These are phyloP conservation scores for Plasmodium ovale DNA, from an alignment of 169 alveolate genomes.

Conservation along the genomic window DNA sequence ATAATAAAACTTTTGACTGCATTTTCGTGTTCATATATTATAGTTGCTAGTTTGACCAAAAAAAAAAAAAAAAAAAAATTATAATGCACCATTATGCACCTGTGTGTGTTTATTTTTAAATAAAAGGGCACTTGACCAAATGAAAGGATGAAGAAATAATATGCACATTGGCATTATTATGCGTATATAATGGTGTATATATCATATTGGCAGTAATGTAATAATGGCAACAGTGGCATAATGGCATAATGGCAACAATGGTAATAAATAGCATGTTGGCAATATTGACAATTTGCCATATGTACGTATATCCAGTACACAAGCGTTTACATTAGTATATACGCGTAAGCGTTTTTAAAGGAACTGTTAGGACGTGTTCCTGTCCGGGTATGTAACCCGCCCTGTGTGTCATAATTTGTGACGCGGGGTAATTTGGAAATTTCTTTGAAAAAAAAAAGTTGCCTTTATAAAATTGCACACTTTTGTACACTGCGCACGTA, in stretches of 20 bases:
- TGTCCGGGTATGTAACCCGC: not conserved
- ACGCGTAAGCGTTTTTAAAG: not conserved
- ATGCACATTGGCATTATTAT: slow-evolving; percentile 1
- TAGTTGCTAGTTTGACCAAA: not conserved
- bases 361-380: too few species aligned
- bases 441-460: not conserved
- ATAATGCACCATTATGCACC: slow-evolving; percentile 71
- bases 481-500: slow-evolving; percentile 7
- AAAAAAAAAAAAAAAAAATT: slow-evolving; percentile 17
- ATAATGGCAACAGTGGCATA: too few species aligned
- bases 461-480: slow-evolving; percentile 15
- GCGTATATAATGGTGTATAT: not conserved
- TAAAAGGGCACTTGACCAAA: not conserved
- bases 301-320: too few species aligned
- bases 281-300: too few species aligned
- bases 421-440: not conserved
- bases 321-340: too few species aligned
- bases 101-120: not conserved
- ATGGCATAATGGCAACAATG: too few species aligned
- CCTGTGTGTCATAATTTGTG: not conserved
- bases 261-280: too few species aligned
- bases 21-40: too few species aligned
- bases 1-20: too few species aligned
- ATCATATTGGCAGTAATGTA: too few species aligned
- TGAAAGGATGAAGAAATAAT: slow-evolving; percentile 4